Evolutionary conservation across 1,284 basidiomycete species (phyloP), one percentile per base, ranked within the genome.

Genomic region (Cutaneotrichosporon sp.): DNA sequence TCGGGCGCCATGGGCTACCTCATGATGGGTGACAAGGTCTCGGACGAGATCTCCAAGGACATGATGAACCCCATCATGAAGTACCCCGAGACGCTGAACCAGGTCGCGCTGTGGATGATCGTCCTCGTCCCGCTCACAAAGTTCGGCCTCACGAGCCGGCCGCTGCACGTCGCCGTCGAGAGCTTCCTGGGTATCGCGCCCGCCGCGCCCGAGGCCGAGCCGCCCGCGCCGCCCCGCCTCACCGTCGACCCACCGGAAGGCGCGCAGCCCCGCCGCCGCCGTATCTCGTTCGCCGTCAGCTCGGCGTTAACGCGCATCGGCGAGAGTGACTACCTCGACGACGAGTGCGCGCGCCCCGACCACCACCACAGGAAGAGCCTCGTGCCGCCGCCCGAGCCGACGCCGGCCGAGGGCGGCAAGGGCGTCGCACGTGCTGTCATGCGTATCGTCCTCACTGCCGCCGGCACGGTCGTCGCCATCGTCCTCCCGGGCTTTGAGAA

Each of bases 31-130:
- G 82, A 85, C 65, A 72, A 74, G 27, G 91, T 95, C 56, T 87
- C 86, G 67, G 91, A 93, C 65, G 93, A 95, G 88, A 88, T 98
- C 75, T 97, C 92, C 63, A 85, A 87, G 65, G 90, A 98, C 74
- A 79, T 98, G 31, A 84, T 94, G 56, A 81, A 82, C 33, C 90
- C 88, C 0, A 84, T 87, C 3, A 79, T 75, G 62, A 90, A 88
- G 16, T 95, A 91, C 76, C 92, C 89, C 56, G 80, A 83, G 2
- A 69, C 80, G 5, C 80, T 97, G 13, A 97, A 95, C 75, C 80
- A 87, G 54, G 68, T 91, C 27, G 89, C 89, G 5, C 83, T 97
- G 49, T 95, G 92, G 90, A 87, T 94, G 82, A 87, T 98, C 45
- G 92, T 95, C 22, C 81, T 97, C 62, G 90, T 88, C 66, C 91